Conservation (phyloP, 352 stramenopile genomes). For the Globisporangium cylindrosporum region DNA sequence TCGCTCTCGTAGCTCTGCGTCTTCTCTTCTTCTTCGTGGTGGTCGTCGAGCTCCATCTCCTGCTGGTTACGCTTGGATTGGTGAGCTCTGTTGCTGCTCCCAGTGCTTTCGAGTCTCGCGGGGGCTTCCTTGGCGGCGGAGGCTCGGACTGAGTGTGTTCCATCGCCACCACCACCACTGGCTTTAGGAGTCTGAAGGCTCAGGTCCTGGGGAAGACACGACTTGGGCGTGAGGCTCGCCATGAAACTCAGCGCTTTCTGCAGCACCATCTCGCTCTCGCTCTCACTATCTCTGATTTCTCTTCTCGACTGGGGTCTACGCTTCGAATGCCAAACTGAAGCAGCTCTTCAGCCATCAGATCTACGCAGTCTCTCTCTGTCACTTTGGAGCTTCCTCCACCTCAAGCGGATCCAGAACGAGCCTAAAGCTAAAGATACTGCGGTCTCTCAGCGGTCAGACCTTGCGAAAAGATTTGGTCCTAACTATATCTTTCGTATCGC, state of each 20-base stretch:
- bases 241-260: slow-evolving; percentile 39
- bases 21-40: slow-evolving; percentile 16
- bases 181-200: not conserved
- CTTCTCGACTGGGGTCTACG: not conserved
- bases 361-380: not conserved
- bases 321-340: slow-evolving; percentile 9
- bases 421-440: not conserved
- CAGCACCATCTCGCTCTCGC: slow-evolving; percentile 35
- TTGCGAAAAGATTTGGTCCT: not conserved
- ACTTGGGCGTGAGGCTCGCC: slow-evolving; percentile 17
- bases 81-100: not conserved
- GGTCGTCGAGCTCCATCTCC: slow-evolving; percentile 15
- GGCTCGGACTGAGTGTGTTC: not conserved
- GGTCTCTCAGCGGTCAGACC: not conserved
- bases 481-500: not conserved
- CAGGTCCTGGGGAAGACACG: not conserved
- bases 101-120: not conserved
- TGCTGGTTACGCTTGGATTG: slow-evolving; percentile 14
- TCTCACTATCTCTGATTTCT: not conserved
- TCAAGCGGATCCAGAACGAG: too few species aligned
- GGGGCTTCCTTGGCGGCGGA: not conserved
- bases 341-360: not conserved
- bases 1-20: slow-evolving; percentile 20
- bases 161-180: too few species aligned
- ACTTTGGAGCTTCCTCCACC: not conserved